Evolutionary conservation across 2,329 filamentous ascomycete genomes (phyloP).

Genomic region (Fusarium graminum): DNA sequence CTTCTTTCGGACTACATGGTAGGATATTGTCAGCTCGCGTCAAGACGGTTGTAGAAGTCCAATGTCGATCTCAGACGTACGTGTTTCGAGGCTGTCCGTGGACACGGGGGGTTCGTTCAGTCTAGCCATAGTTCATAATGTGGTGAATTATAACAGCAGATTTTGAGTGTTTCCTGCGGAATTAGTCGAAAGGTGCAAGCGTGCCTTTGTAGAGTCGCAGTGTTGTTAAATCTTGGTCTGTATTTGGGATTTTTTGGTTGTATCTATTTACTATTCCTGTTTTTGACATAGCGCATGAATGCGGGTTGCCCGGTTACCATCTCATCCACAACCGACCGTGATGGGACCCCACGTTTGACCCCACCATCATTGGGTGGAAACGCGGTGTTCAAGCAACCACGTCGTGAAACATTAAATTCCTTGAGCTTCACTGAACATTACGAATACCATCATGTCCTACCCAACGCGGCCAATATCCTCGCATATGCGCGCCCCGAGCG

Average conservation of each 20-base stretch:
- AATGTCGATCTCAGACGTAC: conserved; percentile 62
- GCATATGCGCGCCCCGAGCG: conserved; percentile 74
- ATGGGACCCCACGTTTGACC: conserved; percentile 46
- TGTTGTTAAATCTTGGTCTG: conserved; percentile 47
- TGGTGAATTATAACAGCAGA: conserved; percentile 21
- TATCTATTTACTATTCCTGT: conserved; percentile 54
- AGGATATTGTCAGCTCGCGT: conserved; percentile 38
- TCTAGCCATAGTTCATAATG: conserved; percentile 76
- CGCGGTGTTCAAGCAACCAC: conserved; percentile 32
- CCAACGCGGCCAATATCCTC: conserved; percentile 70
- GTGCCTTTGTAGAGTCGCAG: conserved; percentile 34
- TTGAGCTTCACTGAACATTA: conserved; percentile 3
- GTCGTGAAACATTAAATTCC: conserved; percentile 1
- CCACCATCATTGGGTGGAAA: conserved; percentile 44
- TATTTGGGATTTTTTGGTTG: conserved; percentile 46
- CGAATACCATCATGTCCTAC: conserved; percentile 64
- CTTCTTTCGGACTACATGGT: conserved; percentile 75
- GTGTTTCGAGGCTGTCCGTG: conserved; percentile 76
- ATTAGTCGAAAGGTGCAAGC: conserved; percentile 29
- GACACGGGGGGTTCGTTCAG: conserved; percentile 80
- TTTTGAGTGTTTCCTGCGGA: conserved; percentile 30
- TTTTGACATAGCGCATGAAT: conserved; percentile 46
- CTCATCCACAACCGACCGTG: conserved; percentile 1
- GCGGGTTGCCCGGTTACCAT: conserved; percentile 51
- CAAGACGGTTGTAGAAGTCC: conserved; percentile 2